A percentile compares a stretch with the other conserved stretches of the same genome.
Evolutionary conservation across 495 filamentous ascomycete species (phyloP).

Genomic region (Rhypophila decipiens): DNA sequence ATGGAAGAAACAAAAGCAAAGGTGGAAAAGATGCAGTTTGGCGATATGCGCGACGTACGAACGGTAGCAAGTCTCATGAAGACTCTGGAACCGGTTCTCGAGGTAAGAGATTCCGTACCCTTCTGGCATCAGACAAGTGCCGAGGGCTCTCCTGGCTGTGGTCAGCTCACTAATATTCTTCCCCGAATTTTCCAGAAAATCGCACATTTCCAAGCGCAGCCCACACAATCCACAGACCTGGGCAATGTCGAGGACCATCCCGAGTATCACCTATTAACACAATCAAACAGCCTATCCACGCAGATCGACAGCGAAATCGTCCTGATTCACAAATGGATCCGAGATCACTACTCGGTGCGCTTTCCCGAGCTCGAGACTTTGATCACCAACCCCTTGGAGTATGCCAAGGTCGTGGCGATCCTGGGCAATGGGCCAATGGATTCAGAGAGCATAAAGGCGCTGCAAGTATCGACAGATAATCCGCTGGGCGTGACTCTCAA

Average conservation of each 20-base stretch:
- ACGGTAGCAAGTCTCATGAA: slow-evolving; percentile 71
- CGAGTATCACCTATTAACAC: slow-evolving; percentile 75
- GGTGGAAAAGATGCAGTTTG: slow-evolving; percentile 73
- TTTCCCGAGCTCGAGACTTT: slow-evolving; percentile 96
- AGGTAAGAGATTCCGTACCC: slow-evolving; percentile 55
- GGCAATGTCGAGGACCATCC: slow-evolving; percentile 81
- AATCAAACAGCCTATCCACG: slow-evolving; percentile 79
- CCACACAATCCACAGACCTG: slow-evolving; percentile 55
- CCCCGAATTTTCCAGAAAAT: slow-evolving; percentile 60
- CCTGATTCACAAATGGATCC: slow-evolving; percentile 88
- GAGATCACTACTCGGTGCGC: slow-evolving; percentile 89
- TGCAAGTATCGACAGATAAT: slow-evolving; percentile 69
- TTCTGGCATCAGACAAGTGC: background rate
- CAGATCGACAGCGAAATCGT: slow-evolving; percentile 87
- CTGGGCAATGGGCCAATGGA: slow-evolving; percentile 90
- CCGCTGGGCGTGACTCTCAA: slow-evolving; percentile 66
- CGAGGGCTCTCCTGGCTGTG: slow-evolving; percentile 35
- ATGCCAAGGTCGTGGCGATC: slow-evolving; percentile 91
- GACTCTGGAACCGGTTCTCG: slow-evolving; percentile 65
- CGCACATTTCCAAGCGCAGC: slow-evolving; percentile 61
- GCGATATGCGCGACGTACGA: slow-evolving; percentile 63
- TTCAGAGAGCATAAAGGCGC: slow-evolving; percentile 66
- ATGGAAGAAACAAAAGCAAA: slow-evolving; percentile 66
- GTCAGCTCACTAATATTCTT: slow-evolving; percentile 55
- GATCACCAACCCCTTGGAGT: slow-evolving; percentile 85